Percentiles rank a stretch among this genome's conserved stretches.
These are phyloP conservation scores for Glebionis coronaria DNA, from an alignment of 129 eudicot species.

Conservation along the genomic window DNA sequence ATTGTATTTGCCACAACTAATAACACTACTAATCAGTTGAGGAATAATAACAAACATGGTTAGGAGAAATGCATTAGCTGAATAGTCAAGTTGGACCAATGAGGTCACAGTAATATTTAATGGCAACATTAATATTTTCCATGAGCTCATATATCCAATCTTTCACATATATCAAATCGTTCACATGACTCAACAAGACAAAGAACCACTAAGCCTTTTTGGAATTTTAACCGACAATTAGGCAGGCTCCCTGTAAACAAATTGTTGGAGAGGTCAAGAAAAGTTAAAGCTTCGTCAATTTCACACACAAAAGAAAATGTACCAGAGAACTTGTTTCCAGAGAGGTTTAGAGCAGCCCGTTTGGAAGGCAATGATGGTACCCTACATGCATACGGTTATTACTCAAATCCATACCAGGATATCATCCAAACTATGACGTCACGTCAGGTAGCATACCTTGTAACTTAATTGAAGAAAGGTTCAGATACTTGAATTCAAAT, in stretches of 20 bases:
- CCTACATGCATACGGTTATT: slow-evolving; percentile 7
- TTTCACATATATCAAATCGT: background rate
- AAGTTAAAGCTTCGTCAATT: background rate
- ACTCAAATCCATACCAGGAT: slow-evolving; percentile 27
- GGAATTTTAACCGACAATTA: slow-evolving; percentile 15
- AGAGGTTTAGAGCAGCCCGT: slow-evolving; percentile 18
- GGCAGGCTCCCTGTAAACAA: slow-evolving; percentile 26
- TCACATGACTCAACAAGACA: background rate
- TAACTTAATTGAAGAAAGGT: slow-evolving; percentile 27
- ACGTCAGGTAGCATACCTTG: slow-evolving; percentile 28
- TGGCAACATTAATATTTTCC: too few relatives aligned
- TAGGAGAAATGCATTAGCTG: too few relatives aligned
- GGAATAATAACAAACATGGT: too few relatives aligned
- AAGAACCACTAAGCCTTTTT: background rate
- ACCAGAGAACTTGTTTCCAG: slow-evolving; percentile 30
- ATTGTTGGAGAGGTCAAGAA: slow-evolving; percentile 36
- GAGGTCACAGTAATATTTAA: too few relatives aligned
- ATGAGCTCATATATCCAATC: too few relatives aligned
- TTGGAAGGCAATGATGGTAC: slow-evolving; percentile 7
- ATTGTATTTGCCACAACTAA: too few relatives aligned
- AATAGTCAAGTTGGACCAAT: too few relatives aligned
- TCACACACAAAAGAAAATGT: slow-evolving; percentile 12
- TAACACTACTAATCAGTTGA: too few relatives aligned
- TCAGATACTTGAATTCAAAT: background rate
- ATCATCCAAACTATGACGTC: background rate